Percentiles rank a stretch among this genome's conserved stretches.
These are phyloP conservation scores for Talinum fruticosum DNA, from an alignment of 148 eudicot species.

Conservation along the genomic window DNA sequence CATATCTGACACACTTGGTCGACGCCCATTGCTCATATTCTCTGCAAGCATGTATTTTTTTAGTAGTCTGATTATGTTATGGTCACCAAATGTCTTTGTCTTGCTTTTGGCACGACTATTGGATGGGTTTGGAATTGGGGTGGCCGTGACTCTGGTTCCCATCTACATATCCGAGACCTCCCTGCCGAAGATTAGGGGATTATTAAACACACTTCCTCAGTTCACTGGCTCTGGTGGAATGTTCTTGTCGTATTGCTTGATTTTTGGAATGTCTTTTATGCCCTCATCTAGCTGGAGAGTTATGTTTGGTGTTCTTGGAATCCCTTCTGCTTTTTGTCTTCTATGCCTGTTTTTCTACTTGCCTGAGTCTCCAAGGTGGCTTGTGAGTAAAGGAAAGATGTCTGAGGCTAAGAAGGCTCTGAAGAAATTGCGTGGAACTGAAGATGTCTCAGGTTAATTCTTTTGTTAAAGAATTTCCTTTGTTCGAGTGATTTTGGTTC, in stretches of 20 bases:
- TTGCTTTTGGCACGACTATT: slow-evolving; percentile 68
- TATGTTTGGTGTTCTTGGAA: slow-evolving; percentile 80
- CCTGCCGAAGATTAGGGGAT: slow-evolving; percentile 78
- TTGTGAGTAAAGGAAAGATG: slow-evolving; percentile 91
- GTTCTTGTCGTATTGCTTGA: slow-evolving; percentile 78
- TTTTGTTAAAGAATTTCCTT: neutral
- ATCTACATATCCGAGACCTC: slow-evolving; percentile 86
- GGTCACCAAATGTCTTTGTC: slow-evolving; percentile 92
- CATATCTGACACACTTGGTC: slow-evolving; percentile 64
- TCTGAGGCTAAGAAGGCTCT: slow-evolving; percentile 72
- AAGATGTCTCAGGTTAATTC: slow-evolving; percentile 70
- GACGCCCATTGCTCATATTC: slow-evolving; percentile 81
- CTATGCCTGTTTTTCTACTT: slow-evolving; percentile 50
- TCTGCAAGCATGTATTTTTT: slow-evolving; percentile 68
- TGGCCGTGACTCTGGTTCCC: slow-evolving; percentile 84
- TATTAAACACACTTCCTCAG: slow-evolving; percentile 81
- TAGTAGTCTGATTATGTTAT: slow-evolving; percentile 78
- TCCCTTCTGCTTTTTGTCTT: slow-evolving; percentile 73
- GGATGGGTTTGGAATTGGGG: slow-evolving; percentile 89
- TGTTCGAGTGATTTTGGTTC: too few relatives aligned
- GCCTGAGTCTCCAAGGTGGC: slow-evolving; percentile 97
- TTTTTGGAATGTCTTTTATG: slow-evolving; percentile 76
- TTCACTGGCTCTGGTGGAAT: slow-evolving; percentile 78
- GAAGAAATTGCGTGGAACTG: slow-evolving; percentile 67
- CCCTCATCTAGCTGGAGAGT: slow-evolving; percentile 73